phyloP scores from a whole-genome alignment of 768 basidiomycete genomes.

The Lactarius indigo region DNA sequence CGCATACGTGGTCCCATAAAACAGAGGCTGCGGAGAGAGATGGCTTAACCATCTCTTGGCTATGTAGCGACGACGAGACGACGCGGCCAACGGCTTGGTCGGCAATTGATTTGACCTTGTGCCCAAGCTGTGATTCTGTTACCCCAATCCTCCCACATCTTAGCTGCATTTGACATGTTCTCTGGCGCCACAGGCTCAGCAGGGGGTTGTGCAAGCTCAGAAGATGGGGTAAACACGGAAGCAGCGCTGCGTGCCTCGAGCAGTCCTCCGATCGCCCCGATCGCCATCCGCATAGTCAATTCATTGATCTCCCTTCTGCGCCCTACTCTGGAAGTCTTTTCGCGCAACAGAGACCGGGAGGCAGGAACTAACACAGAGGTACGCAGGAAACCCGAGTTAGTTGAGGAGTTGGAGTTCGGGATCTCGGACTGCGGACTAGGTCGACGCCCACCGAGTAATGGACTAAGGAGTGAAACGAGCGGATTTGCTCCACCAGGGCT shows the following conservation, averaged over 20 bases:
- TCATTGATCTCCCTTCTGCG: conserved; percentile 77
- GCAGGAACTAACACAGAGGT: conserved; percentile 66
- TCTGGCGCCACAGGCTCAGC: conserved; percentile 14
- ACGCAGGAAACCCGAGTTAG: conserved; percentile 53
- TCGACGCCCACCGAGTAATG: conserved; percentile 24
- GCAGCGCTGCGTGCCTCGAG: conserved; percentile 42
- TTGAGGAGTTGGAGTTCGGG: conserved; percentile 16
- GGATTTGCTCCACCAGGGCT: conserved; percentile 37
- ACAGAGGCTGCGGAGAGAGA: conserved; percentile 48
- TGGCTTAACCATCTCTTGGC: conserved; percentile 28
- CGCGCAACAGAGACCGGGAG: conserved; percentile 49
- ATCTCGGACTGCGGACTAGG: conserved; percentile 23
- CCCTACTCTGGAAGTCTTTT: conserved; percentile 53
- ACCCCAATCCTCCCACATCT: conserved; percentile 66
- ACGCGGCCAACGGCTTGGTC: conserved; percentile 73
- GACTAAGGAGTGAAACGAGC: conserved; percentile 34
- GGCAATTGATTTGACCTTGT: conserved; percentile 64
- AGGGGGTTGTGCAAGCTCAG: background rate
- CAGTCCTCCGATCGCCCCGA: conserved; percentile 69
- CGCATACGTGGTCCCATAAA: conserved; percentile 52
- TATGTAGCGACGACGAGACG: conserved; percentile 35
- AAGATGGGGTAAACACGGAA: conserved; percentile 20
- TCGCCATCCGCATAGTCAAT: conserved; percentile 77
- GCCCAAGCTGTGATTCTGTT: conserved; percentile 64
- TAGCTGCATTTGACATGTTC: conserved; percentile 29